Conservation (phyloP, 2,329 filamentous ascomycete species). For the Thelonectria discophora region DNA sequence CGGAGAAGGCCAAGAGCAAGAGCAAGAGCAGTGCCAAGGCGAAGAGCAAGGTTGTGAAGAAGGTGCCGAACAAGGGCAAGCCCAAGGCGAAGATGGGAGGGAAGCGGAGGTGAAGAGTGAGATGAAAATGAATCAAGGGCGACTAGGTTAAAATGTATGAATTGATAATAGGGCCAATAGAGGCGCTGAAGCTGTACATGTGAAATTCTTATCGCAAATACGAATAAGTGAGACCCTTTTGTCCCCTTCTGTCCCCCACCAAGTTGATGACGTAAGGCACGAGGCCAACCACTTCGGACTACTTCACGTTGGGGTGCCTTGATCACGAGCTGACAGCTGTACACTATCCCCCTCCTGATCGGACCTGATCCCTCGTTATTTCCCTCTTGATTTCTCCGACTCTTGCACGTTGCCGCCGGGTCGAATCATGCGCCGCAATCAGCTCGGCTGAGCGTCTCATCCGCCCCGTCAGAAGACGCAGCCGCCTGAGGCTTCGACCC, state of each 20-base stretch:
- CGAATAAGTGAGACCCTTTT: not conserved
- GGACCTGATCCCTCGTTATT: no score
- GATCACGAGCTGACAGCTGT: slow-evolving; percentile 36
- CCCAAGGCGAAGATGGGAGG: slow-evolving; percentile 37
- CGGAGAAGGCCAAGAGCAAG: slow-evolving; percentile 32
- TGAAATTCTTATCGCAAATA: slow-evolving; percentile 9
- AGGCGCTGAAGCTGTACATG: slow-evolving; percentile 18
- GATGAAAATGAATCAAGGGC: slow-evolving; percentile 6
- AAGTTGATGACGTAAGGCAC: slow-evolving; percentile 42
- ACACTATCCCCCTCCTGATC: slow-evolving; percentile 8
- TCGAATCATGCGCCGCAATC: slow-evolving; percentile 40
- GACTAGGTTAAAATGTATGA: slow-evolving; percentile 28
- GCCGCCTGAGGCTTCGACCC: no score
- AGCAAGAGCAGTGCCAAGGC: slow-evolving; percentile 27
- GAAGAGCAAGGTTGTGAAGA: slow-evolving; percentile 29
- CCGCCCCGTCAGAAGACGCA: slow-evolving; percentile 45
- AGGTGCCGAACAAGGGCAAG: slow-evolving; percentile 34
- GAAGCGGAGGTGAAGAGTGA: slow-evolving; percentile 29
- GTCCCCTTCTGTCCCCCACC: slow-evolving; percentile 9
- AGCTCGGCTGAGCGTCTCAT: slow-evolving; percentile 30
- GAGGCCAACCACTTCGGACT: slow-evolving; percentile 10
- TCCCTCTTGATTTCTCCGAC: slow-evolving; percentile 5
- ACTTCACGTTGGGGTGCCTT: slow-evolving; percentile 14
- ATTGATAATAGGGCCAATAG: slow-evolving; percentile 23
- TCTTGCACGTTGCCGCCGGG: slow-evolving; percentile 8